Evolutionary conservation across 139 green algal species (phyloP), one percentile per base, ranked within the genome.

Genomic region (Micromonas commoda): DNA sequence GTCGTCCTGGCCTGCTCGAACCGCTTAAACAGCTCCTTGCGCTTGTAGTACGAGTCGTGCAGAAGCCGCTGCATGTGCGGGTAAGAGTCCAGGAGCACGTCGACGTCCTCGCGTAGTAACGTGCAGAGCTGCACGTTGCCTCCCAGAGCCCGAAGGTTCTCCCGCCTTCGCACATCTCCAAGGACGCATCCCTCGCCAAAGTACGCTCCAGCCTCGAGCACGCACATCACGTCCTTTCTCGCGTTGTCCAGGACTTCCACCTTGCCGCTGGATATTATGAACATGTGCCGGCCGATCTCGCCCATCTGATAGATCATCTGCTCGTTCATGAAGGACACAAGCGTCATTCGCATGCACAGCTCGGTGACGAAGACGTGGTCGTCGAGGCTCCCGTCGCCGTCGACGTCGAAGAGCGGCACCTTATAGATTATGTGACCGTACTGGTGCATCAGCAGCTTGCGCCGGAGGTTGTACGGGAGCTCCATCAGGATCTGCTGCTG

Each of bases 381-480:
- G n/a, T n/a, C n/a, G n/a, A n/a, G n/a, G n/a, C n/a, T n/a, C n/a
- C n/a, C n/a, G n/a, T n/a, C n/a, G n/a, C n/a, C n/a, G 23, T 64
- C 23, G 21, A 64, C 23, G 53, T 64, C 53, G 53, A 64, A 64
- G 23, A 64, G 23, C 21, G 53, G 23, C 21, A 64, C 53, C 53
- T 64, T 64, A n/a, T 24, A 20, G 23, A 76, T 60, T 35, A 76
- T 76, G 35, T 67, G 19, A 19, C 68, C 33, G 68, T 76, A 76
- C 16, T 64, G 65, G 21, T 76, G 16, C 68, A 34, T 20, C 23
- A 76, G 16, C 23, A 76, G 13, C 19, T 57, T 61, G 31, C 23
- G n/a, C 23, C 68, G 68, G n/a, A 76, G 68, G 32, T 76, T 61
- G 68, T 64, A 76, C 20, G 68, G 68, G 20, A 76, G 35, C 68